A percentile compares a stretch with the other conserved stretches of the same genome.
phyloP scores from a whole-genome alignment of 257 asterid species.

The Striga asiatica region DNA sequence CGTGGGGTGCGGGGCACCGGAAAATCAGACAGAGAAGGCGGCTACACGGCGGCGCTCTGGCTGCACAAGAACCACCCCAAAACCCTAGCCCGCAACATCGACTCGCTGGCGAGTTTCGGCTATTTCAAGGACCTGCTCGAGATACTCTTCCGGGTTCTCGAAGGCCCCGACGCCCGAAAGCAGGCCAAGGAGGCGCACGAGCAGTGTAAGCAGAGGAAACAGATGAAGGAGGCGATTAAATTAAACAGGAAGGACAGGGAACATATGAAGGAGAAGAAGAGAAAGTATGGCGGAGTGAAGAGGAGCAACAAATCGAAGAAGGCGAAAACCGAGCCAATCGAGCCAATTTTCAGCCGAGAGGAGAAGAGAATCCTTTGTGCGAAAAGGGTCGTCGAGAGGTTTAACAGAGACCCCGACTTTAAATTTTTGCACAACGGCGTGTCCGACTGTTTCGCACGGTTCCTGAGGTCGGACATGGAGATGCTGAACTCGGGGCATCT shows the following conservation, averaged over 20 bases:
- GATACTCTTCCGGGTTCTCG: constrained; percentile 35
- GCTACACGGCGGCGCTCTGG: too few relatives aligned
- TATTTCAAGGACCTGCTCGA: too few relatives aligned
- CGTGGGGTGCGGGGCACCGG: too few relatives aligned
- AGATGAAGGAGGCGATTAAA: not conserved
- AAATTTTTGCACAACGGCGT: constrained; percentile 29
- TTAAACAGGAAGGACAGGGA: too few relatives aligned
- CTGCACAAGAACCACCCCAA: too few relatives aligned
- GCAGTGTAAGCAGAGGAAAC: too few relatives aligned
- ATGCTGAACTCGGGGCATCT: constrained; percentile 20
- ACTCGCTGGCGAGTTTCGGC: too few relatives aligned
- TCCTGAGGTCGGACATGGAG: constrained; percentile 26
- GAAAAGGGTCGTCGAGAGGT: constrained; percentile 25
- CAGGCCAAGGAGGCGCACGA: not conserved
- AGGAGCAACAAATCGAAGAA: not conserved
- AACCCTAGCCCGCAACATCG: too few relatives aligned
- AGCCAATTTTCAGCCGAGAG: not conserved
- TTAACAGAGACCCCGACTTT: constrained; percentile 22
- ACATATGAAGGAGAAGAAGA: too few relatives aligned
- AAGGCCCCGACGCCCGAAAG: constrained; percentile 29
- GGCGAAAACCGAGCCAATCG: too few relatives aligned
- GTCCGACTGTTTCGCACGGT: constrained; percentile 26
- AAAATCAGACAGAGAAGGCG: too few relatives aligned
- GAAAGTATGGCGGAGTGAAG: too few relatives aligned
- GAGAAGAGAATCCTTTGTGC: constrained; percentile 25